Conservation (phyloP, 2,329 filamentous ascomycete species). For the Grosmannia serpens region DNA sequence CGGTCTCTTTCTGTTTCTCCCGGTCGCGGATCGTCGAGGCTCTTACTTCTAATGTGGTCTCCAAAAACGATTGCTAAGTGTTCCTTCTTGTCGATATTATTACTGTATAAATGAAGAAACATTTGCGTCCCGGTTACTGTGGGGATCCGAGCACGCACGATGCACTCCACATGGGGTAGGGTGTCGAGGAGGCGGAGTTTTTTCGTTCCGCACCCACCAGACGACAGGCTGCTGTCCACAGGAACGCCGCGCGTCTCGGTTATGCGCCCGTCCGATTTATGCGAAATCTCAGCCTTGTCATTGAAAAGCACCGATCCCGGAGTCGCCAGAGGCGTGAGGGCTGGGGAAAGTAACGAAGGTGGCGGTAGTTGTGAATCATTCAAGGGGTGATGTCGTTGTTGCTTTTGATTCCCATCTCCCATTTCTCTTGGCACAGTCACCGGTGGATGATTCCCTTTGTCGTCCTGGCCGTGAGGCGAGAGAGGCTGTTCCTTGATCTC, state of each 20-base stretch:
- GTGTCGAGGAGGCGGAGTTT: conserved; percentile 61
- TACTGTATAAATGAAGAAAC: conserved; percentile 92
- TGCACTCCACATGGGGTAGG: conserved; percentile 80
- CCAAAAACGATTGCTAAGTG: conserved; percentile 97
- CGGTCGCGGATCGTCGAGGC: conserved; percentile 57
- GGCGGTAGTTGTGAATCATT: conserved; percentile 23
- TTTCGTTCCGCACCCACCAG: conserved; percentile 50
- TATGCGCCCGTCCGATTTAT: neutral
- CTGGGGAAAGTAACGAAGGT: conserved; percentile 72
- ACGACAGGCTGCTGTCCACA: conserved; percentile 46
- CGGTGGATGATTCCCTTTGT: neutral
- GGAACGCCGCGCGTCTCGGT: conserved; percentile 38
- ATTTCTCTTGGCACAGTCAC: neutral
- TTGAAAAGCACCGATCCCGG: conserved; percentile 36
- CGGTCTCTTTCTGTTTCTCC: conserved; percentile 81
- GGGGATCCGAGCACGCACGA: conserved; percentile 88
- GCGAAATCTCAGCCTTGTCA: conserved; percentile 9
- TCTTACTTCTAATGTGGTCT: conserved; percentile 63
- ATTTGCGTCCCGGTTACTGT: conserved; percentile 88
- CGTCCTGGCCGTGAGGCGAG: neutral
- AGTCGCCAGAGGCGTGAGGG: conserved; percentile 64
- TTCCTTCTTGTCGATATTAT: conserved; percentile 88
- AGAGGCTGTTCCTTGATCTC: conserved; percentile 6
- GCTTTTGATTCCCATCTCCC: neutral
- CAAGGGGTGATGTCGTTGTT: neutral